These are phyloP conservation scores for Gymnopilus junonius DNA, from an alignment of 768 basidiomycete genomes.

Conservation along the genomic window DNA sequence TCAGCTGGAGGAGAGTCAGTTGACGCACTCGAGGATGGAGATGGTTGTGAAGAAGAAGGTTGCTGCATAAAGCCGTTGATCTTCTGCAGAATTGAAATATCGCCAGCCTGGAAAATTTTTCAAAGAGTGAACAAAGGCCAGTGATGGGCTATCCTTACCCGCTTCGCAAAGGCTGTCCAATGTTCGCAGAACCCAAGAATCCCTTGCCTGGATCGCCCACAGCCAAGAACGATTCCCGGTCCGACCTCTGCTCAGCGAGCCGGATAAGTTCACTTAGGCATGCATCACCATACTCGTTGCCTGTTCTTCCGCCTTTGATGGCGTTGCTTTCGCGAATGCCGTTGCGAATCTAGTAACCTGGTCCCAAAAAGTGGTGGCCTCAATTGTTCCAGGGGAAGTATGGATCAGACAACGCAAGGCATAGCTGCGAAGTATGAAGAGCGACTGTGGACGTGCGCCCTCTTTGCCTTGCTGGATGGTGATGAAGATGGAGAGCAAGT, in stretches of 20 bases:
- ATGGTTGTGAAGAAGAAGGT: conserved; percentile 19
- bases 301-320: conserved; percentile 31
- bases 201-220: conserved; percentile 41
- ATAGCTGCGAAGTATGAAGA: conserved; percentile 45
- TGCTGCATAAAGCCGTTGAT: conserved; percentile 47
- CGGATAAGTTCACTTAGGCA: conserved; percentile 49
- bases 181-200: conserved; percentile 73
- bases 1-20: background rate
- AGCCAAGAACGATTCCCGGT: conserved; percentile 43
- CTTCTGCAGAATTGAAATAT: conserved; percentile 49
- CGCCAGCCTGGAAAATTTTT: conserved; percentile 43
- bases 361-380: conserved; percentile 70
- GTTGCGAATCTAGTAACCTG: conserved; percentile 58
- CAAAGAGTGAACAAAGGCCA: background rate
- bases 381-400: conserved; percentile 50
- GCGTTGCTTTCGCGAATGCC: conserved; percentile 44
- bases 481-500: conserved; percentile 26
- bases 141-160: conserved; percentile 40
- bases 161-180: conserved; percentile 70
- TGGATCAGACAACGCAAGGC: conserved; percentile 49
- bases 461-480: conserved; percentile 8
- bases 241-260: conserved; percentile 40
- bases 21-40: background rate
- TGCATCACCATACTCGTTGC: conserved; percentile 42
- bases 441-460: conserved; percentile 23